A percentile compares a stretch with the other conserved stretches of the same genome.
phyloP scores from a whole-genome alignment of 768 basidiomycete species.

The Rhodotorula graminis region DNA sequence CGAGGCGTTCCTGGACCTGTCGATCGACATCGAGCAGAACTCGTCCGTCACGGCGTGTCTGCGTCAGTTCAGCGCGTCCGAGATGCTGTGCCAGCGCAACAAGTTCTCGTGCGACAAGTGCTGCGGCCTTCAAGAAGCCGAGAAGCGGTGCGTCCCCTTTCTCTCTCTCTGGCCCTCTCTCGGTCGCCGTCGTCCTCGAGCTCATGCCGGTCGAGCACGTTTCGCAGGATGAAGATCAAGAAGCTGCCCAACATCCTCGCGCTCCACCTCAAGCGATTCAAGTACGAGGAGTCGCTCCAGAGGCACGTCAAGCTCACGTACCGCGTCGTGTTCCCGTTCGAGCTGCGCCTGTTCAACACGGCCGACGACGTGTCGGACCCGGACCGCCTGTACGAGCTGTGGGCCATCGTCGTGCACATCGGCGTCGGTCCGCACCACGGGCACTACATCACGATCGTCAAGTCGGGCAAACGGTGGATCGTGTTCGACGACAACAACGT shows the following conservation, averaged over 20 bases:
- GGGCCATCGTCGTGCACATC: slow-evolving; percentile 97
- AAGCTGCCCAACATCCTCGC: slow-evolving; percentile 90
- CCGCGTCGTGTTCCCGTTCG: slow-evolving; percentile 91
- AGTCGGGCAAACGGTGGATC: slow-evolving; percentile 72
- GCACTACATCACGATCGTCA: slow-evolving; percentile 93
- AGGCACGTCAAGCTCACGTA: slow-evolving; percentile 93
- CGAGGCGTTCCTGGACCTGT: slow-evolving; percentile 95
- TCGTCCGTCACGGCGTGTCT: slow-evolving; percentile 93
- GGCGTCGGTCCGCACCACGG: slow-evolving; percentile 98
- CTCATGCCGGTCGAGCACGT: neutral
- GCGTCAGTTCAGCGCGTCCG: slow-evolving; percentile 91
- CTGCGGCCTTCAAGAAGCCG: slow-evolving; percentile 93
- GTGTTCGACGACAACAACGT: slow-evolving; percentile 95
- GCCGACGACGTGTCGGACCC: slow-evolving; percentile 87
- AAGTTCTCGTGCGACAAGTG: slow-evolving; percentile 98
- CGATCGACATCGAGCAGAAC: slow-evolving; percentile 98
- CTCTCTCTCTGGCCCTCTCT: neutral
- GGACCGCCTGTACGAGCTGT: slow-evolving; percentile 87
- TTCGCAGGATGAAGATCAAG: slow-evolving; percentile 92
- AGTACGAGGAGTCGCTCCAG: slow-evolving; percentile 86
- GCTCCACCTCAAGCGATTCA: slow-evolving; percentile 95
- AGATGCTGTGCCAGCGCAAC: slow-evolving; percentile 97
- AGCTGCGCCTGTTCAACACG: slow-evolving; percentile 93
- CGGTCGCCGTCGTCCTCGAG: no score
- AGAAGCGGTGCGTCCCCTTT: slow-evolving; percentile 69